Evolutionary conservation across 805 yeast species (phyloP).

Genomic region (Isabelozyma heimii): DNA sequence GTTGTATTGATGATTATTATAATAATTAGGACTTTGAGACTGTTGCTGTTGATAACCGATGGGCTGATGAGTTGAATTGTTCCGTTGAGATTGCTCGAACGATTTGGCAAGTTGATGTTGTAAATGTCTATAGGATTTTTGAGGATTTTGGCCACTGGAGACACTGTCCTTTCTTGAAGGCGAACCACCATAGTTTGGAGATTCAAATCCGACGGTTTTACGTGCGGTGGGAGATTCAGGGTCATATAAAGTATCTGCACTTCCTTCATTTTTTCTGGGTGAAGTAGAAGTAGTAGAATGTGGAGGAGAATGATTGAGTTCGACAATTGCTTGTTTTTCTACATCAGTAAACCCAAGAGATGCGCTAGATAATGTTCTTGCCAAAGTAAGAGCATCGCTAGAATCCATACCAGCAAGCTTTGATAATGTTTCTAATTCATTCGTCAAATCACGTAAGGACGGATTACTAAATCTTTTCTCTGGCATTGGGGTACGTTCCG

Average conservation of each 20-base stretch:
- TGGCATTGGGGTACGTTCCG: not conserved
- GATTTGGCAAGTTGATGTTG: not conserved
- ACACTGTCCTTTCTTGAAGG: not conserved
- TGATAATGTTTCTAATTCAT: slow-evolving; percentile 70
- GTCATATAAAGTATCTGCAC: not conserved
- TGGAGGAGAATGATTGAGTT: slow-evolving; percentile 21
- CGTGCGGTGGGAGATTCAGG: slow-evolving; percentile 8
- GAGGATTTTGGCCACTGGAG: not conserved
- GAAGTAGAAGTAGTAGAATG: slow-evolving; percentile 9
- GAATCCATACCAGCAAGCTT: slow-evolving; percentile 76
- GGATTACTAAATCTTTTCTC: slow-evolving; percentile 43
- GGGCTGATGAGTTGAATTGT: not conserved
- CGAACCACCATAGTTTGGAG: not conserved
- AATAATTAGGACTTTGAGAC: not conserved
- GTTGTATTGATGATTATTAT: not conserved
- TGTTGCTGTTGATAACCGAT: not conserved
- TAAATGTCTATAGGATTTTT: not conserved
- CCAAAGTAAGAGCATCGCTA: slow-evolving; percentile 78
- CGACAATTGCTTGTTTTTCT: slow-evolving; percentile 43
- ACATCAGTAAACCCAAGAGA: slow-evolving; percentile 58
- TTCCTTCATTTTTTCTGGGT: slow-evolving; percentile 1
- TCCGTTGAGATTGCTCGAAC: not conserved
- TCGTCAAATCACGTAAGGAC: slow-evolving; percentile 68
- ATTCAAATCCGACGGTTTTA: not conserved
- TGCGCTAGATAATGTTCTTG: slow-evolving; percentile 72